Percentiles rank a stretch among this genome's conserved stretches.
These are phyloP conservation scores for Fusarium sacchari DNA, from an alignment of 2,329 filamentous ascomycete species.

Conservation along the genomic window DNA sequence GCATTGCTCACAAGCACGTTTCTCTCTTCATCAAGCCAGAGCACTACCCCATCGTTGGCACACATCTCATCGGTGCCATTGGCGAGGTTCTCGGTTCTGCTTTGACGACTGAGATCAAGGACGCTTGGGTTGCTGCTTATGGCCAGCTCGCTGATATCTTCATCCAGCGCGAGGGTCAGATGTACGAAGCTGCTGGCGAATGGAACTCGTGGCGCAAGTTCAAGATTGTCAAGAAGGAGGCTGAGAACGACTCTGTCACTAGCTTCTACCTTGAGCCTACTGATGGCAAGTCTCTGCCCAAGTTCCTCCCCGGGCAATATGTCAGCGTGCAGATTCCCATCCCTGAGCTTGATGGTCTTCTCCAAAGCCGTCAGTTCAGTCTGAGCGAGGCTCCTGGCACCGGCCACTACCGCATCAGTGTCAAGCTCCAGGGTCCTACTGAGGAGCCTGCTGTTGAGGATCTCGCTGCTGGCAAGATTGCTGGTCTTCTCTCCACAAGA, in stretches of 20 bases:
- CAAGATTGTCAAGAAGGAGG: constrained; percentile 67
- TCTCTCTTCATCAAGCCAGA: constrained; percentile 75
- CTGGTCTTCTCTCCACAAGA: constrained; percentile 63
- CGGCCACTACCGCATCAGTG: constrained; percentile 75
- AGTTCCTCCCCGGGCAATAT: constrained; percentile 77
- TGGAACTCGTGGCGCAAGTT: constrained; percentile 64
- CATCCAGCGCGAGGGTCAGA: constrained; percentile 69
- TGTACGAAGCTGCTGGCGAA: constrained; percentile 63
- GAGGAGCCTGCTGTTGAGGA: constrained; percentile 46
- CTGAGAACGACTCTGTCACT: constrained; percentile 69
- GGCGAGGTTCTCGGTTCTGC: constrained; percentile 73
- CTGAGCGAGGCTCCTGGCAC: constrained; percentile 69
- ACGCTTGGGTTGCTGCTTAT: constrained; percentile 79
- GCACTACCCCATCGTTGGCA: constrained; percentile 77
- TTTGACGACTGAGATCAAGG: constrained; percentile 71
- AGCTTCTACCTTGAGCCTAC: constrained; percentile 75
- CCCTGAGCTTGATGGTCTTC: constrained; percentile 65
- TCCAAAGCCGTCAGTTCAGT: constrained; percentile 80
- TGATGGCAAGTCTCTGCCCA: constrained; percentile 66
- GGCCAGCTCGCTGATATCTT: constrained; percentile 76
- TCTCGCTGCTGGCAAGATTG: constrained; percentile 47
- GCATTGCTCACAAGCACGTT: constrained; percentile 81
- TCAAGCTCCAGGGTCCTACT: constrained; percentile 70
- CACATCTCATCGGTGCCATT: constrained; percentile 74
- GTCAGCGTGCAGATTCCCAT: constrained; percentile 72